Base-by-base conservation (phyloP, 1,139 yeast species). In the Nadsonia commutata region DNA sequence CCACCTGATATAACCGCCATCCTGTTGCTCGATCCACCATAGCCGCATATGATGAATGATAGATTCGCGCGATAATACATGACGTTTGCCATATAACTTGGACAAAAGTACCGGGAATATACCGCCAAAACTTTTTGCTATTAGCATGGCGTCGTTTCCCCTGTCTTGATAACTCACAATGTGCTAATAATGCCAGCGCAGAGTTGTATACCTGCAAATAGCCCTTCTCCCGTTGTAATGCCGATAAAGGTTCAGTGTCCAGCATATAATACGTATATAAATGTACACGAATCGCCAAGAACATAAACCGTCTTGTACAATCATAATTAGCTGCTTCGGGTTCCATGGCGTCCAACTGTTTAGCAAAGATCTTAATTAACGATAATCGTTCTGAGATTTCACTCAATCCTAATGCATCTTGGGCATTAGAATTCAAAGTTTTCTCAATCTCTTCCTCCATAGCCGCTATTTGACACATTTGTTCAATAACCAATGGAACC, bases 61-160 rank as follows among this genome's bases (percentile, higher is more conserved):
- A 73, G 38, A 90, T 66, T 54, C 83, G 80, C 45, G 83, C 82
- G 31, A 90, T 76, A 39, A 88, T 77, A 55, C 88, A 81, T 1
- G 95, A 78, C 1, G 95, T 82, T 61, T 88, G 96, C 95, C 97
- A 86, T 39, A 86, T 72, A 45, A 78, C 78, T 49, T 84, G 68
- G 2, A 83, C 76, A 59, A 80, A 80, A 3, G 82, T 86, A 43
- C 84, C 86, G 0, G 97, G 97, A 43, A 88, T 68, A 56, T 81
- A 85, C 52, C 72, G 74, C 53, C 86, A 74, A 53, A 85, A 80
- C 20, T 67, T 57, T 0, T 31, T 23, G 31, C 36, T 39, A 6
- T 37, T 37, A 3, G 17, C 20, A 7, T 33, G 39, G 5, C 20
- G 38, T 2, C 38, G 18, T 2, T 37, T 37, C 19, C 19, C 31